Conservation (phyloP, 805 yeast species). For the Kuraishia molischiana region DNA sequence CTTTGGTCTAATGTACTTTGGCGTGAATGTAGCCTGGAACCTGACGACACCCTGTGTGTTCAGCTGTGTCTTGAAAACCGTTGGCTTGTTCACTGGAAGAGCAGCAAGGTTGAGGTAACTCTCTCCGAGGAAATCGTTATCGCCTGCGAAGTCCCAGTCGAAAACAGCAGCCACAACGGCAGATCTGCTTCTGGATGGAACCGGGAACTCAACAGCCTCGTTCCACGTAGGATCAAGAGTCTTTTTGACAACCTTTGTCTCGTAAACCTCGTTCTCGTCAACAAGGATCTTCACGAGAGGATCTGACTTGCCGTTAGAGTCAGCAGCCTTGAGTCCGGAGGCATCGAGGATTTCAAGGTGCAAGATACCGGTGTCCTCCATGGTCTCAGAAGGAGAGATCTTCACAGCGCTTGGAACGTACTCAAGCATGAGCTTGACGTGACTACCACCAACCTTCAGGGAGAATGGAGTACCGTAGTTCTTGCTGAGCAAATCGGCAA, state of each 20-base stretch:
- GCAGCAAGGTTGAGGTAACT: slow-evolving; percentile 38
- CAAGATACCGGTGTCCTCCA: slow-evolving; percentile 59
- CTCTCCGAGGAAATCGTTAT: slow-evolving; percentile 49
- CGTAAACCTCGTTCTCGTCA: slow-evolving; percentile 44
- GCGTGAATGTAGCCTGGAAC: slow-evolving; percentile 44
- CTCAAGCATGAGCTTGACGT: slow-evolving; percentile 40
- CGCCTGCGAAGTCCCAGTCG: slow-evolving; percentile 78
- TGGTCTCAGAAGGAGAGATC: slow-evolving; percentile 48
- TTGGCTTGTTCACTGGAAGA: slow-evolving; percentile 30
- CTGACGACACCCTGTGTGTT: slow-evolving; percentile 59
- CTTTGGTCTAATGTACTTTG: slow-evolving; percentile 60
- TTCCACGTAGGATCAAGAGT: slow-evolving; percentile 73
- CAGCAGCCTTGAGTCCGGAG: slow-evolving; percentile 44
- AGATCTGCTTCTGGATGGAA: slow-evolving; percentile 54
- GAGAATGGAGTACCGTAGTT: slow-evolving; percentile 35
- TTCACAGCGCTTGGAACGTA: slow-evolving; percentile 49
- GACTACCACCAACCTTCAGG: slow-evolving; percentile 29
- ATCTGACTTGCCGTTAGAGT: slow-evolving; percentile 70
- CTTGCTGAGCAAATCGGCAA: slow-evolving; percentile 42
- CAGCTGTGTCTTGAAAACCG: slow-evolving; percentile 37
- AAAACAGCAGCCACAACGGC: slow-evolving; percentile 37
- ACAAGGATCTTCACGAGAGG: slow-evolving; percentile 48
- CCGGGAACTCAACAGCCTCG: slow-evolving; percentile 48
- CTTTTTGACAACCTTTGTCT: slow-evolving; percentile 53
- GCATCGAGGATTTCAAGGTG: slow-evolving; percentile 50